phyloP scores from a whole-genome alignment of 805 yeast genomes.

The Saccharomyces kudriavzevii region DNA sequence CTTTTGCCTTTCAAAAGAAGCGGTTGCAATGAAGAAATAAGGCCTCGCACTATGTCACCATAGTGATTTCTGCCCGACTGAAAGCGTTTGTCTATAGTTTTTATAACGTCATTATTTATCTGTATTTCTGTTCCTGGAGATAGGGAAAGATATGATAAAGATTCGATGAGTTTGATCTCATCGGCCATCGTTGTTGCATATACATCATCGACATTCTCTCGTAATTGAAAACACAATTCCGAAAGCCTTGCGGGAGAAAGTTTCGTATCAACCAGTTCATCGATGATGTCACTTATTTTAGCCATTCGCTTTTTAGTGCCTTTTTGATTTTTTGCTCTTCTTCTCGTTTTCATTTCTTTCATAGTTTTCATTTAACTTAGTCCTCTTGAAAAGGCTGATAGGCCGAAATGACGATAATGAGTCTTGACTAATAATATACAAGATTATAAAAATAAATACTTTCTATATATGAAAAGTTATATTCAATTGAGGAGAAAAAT shows the following conservation, averaged over 20 bases:
- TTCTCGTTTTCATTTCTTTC: neutral
- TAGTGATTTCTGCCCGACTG: neutral
- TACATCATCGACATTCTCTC: neutral
- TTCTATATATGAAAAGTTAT: neutral
- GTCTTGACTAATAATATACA: neutral
- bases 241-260: neutral
- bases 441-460: constrained; percentile 3
- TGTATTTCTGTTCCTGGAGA: neutral
- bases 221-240: neutral
- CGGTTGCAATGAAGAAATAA: constrained; percentile 1
- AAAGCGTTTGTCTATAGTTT: neutral
- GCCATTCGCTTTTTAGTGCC: neutral
- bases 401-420: neutral
- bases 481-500: neutral
- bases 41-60: neutral
- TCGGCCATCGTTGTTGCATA: neutral
- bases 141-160: neutral
- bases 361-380: neutral
- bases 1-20: neutral
- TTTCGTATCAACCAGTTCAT: neutral
- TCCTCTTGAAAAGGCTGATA: neutral
- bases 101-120: neutral
- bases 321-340: neutral
- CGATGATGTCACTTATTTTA: neutral
- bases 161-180: neutral